Base-by-base conservation (phyloP, 768 basidiomycete genomes). In the Cystobasidium tubakii region DNA sequence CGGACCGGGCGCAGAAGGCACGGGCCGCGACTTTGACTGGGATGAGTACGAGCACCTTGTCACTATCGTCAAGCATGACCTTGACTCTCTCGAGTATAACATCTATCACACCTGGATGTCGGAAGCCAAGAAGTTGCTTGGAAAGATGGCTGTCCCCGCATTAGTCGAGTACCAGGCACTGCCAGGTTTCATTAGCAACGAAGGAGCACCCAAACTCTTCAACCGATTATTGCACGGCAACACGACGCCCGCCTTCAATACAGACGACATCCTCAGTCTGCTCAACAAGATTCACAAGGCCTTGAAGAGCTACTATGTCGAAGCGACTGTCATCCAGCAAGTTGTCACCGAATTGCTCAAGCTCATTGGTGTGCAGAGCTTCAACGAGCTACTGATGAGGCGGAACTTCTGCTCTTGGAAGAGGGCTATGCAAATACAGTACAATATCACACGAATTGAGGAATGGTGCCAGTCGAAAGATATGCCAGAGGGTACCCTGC, bases 381-480 rank as follows among this genome's bases (percentile, higher is more conserved):
- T 99, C 82, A 99, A 99, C 80, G 96, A 99, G 78, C 86, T 99
- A 75, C 84, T 99, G 64, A 99, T 99, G 96, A 86, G 96, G 79
- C 86, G 96, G 65, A 99, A 99, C 82, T 99, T 99, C 83, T 94
- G 92, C 76, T 97, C 94, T 7, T 99, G 96, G 96, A 99, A 99
- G 83, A 87, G 96, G 85, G 96, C 96, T 2, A 98, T 99, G 96
- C 96, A 99, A 86, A 98, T 99, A 73, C 96, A 99, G 81, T 99
- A 99, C 82, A 98, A 98, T 80, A 96, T 98, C 80, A 98, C 94
- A 12, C 72, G 77, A 76, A 90, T 94, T 79, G 92, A 94, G 79
- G 94, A 97, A 82, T 98, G 96, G 96, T 99, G 96, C 85, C 98
- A 99, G 83, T 94, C 96, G 29, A 96, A 98, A 36, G 92, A 96